phyloP scores from a whole-genome alignment of 176 grass and related monocot genomes.

The Oryza meridionalis region DNA sequence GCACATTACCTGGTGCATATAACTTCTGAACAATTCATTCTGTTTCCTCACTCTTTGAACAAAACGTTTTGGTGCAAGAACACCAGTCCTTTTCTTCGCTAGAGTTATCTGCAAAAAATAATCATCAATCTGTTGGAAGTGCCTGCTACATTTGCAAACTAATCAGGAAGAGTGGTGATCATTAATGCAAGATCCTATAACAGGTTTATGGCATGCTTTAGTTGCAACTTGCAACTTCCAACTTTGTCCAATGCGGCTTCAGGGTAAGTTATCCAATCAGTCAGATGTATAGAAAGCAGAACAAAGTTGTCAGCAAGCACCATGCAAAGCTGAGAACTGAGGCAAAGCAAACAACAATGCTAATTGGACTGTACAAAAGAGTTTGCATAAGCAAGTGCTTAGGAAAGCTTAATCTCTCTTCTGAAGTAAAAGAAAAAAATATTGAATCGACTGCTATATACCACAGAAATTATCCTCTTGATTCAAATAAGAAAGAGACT shows the following conservation, averaged over 20 bases:
- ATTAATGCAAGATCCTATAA: conserved; percentile 3
- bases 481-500: conserved; percentile 17
- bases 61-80: conserved; percentile 88
- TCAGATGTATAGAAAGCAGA: conserved; percentile 13
- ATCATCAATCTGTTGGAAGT: not conserved
- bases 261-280: conserved; percentile 10
- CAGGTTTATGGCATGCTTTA: conserved; percentile 18
- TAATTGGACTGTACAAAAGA: not conserved
- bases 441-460: not conserved
- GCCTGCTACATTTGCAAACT: conserved; percentile 9
- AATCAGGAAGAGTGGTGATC: not conserved
- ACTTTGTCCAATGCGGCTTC: not conserved
- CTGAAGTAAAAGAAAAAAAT: conserved; percentile 7
- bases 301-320: conserved; percentile 3
- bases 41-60: conserved; percentile 89
- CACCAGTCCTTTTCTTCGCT: conserved; percentile 93
- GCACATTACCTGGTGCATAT: conserved; percentile 89
- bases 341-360: not conserved
- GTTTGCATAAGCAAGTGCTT: conserved; percentile 7
- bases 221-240: conserved; percentile 16
- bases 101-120: conserved; percentile 69
- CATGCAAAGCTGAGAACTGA: conserved; percentile 3
- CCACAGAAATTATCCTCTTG: not conserved
- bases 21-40: conserved; percentile 83
- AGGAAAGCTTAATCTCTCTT: not conserved